These are phyloP conservation scores for Penicillium nordicum DNA, from an alignment of 2,329 filamentous ascomycete species.

Conservation along the genomic window DNA sequence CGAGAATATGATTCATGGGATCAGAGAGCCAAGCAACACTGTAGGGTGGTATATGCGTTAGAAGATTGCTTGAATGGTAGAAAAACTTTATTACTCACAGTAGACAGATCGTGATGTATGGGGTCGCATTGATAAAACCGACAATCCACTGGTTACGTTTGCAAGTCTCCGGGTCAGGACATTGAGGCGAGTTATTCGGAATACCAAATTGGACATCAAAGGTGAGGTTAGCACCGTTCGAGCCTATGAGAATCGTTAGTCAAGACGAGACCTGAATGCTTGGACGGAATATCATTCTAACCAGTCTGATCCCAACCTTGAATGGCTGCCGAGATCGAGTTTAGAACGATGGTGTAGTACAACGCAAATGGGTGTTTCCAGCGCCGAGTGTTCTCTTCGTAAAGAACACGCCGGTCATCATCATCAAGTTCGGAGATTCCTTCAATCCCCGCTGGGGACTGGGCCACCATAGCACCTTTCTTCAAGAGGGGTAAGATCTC, in stretches of 20 bases:
- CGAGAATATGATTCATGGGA: constrained; percentile 17
- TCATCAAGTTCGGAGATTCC: constrained; percentile 59
- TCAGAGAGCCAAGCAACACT: constrained; percentile 21
- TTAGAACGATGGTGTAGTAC: constrained; percentile 50
- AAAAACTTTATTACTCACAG: constrained; percentile 38
- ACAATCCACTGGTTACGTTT: constrained; percentile 54
- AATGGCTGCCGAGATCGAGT: constrained; percentile 51
- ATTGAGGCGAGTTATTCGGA: constrained; percentile 14
- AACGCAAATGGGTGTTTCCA: constrained; percentile 49
- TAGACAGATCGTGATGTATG: constrained; percentile 49
- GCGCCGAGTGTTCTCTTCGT: constrained; percentile 45
- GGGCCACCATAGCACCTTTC: constrained; percentile 67
- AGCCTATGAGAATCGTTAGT: constrained; percentile 9
- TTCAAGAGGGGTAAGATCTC: constrained; percentile 47
- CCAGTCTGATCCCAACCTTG: constrained; percentile 51
- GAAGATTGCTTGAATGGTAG: not conserved
- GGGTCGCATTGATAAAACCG: constrained; percentile 58
- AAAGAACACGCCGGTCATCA: constrained; percentile 41
- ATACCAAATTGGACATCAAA: constrained; percentile 23
- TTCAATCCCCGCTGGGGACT: constrained; percentile 63
- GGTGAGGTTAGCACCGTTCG: constrained; percentile 22
- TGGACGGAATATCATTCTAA: not conserved
- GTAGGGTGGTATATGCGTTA: not conserved
- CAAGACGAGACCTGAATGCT: not conserved
- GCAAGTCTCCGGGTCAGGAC: constrained; percentile 20